Base-by-base conservation (phyloP, 495 filamentous ascomycete species). In the Neurospora sp. region DNA sequence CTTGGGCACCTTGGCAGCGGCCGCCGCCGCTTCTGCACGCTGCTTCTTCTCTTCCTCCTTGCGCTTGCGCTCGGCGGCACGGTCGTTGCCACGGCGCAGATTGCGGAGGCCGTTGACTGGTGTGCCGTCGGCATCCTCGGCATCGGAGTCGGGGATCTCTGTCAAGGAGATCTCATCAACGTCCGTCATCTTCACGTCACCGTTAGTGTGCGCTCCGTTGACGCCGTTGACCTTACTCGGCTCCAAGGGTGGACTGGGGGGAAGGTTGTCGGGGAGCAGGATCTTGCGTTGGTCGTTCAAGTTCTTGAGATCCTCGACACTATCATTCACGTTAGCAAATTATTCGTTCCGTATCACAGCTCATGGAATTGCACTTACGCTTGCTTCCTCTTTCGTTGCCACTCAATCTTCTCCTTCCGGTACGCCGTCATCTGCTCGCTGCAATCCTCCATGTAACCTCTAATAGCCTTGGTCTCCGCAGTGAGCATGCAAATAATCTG, bases 391-490 rank as follows among this genome's bases (percentile, higher is more conserved):
- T 90, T 87, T 72, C 93, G 88, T 80, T 98, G 96, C 79, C 89
- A 91, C 75, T 97, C 92, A 72, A 97, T 97, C 82, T 97, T 98
- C 80, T 96, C 92, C 81, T 98, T 99, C 22, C 96, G 88, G 77
- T 94, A 91, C 53, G 88, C 89, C 3, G 96, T 99, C 96, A 98
- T 97, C 72, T 92, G 89, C 74, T 94, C 91, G 68, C 90, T 91
- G 81, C 94, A 96, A 74, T 94, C 90, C 73, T 97, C 94, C 83
- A 99, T 91, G 77, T 96, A 97, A 18, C 89, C 89, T 44, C 93
- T 89, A 72, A 98, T 88, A 3, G 91, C 90, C 78, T 91, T 92
- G 3, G 95, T 97, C 75, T 93, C 91, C 68, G 94, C 83, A n/a
- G 91, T 92, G 68, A 98, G 87, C 84, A 94, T 91, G 77, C 92